phyloP scores from a whole-genome alignment of 345 rosid genomes.

The Euphorbia pulcherrima region DNA sequence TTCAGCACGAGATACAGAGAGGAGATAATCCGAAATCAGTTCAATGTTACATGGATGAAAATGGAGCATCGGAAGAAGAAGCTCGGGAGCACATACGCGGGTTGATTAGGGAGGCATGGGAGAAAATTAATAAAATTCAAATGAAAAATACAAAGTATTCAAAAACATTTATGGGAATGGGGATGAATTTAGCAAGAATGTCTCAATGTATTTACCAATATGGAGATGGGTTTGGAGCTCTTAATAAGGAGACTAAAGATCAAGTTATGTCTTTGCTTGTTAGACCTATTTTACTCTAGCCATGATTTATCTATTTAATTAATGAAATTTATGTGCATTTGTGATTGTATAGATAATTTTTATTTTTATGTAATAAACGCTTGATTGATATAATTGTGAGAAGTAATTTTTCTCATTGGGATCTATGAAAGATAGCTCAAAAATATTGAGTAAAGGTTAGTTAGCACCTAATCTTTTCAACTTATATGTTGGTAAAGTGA shows the following conservation, averaged over 20 bases:
- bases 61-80: conserved; percentile 25
- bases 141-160: background rate
- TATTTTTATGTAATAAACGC: conserved; percentile 8
- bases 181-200: conserved; percentile 31
- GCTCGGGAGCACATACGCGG: conserved; percentile 22
- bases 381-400: too few relatives aligned
- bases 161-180: conserved; percentile 7
- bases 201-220: conserved; percentile 30
- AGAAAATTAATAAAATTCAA: conserved; percentile 30
- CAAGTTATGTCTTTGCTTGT: background rate
- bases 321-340: too few relatives aligned
- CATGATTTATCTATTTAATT: background rate
- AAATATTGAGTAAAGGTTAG: too few relatives aligned
- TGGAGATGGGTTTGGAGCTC: conserved; percentile 35
- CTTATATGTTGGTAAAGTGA: too few relatives aligned
- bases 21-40: conserved; percentile 34
- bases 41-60: conserved; percentile 38
- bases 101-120: conserved; percentile 36
- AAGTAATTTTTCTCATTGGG: too few relatives aligned
- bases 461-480: too few relatives aligned
- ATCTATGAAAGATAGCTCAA: too few relatives aligned
- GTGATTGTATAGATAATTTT: too few relatives aligned
- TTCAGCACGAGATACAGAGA: conserved; percentile 28
- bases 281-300: background rate
- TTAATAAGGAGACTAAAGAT: background rate